Base-by-base conservation (phyloP, 352 stramenopile species). In the Thraustochytrium striatum region DNA sequence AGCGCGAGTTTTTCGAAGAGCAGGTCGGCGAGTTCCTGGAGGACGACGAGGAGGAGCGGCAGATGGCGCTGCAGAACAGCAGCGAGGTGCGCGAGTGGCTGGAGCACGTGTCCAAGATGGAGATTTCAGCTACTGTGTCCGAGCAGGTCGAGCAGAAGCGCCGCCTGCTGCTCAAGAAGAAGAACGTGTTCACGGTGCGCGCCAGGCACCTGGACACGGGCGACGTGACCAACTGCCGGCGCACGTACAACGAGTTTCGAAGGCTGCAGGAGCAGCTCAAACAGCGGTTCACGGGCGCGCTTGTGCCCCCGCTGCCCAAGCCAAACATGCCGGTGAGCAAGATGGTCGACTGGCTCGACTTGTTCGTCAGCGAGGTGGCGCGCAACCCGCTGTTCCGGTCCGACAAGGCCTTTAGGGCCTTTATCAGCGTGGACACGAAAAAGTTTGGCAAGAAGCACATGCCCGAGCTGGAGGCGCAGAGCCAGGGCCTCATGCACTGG, bases 71-170 rank as follows among this genome's bases (percentile, higher is more conserved):
- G 53, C 5, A 32, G 5, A 16, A 39, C 5, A 33, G 33, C 11
- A 75, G 65, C 39, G 65, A 75, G 39, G n/a, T 75, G 41, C 43
- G 28, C 32, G 30, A 75, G 16, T 75, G 65, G 65, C 65, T 75
- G n/a, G 65, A 75, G 39, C 52, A 75, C 32, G 65, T 75, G 41
- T 1, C 65, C 35, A 39, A 72, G 2, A 38, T 16, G 2, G 65
- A 38, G 7, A n/a, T 33, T 21, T 21, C 44, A 9, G 11, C 61
- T 25, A 43, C 52, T 21, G 68, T 75, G 28, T 39, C 65, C 16
- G 33, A 75, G 32, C 41, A 75, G 65, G 65, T 75, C 32, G 65
- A 75, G 50, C 58, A 75, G 47, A 75, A 75, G 41, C 43, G 50
- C 43, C 58, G 68, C 16, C 61, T 70, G 2, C 35, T 75, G 21